These are phyloP conservation scores for Claviceps pusilla DNA, from an alignment of 2,329 filamentous ascomycete genomes.

Conservation along the genomic window DNA sequence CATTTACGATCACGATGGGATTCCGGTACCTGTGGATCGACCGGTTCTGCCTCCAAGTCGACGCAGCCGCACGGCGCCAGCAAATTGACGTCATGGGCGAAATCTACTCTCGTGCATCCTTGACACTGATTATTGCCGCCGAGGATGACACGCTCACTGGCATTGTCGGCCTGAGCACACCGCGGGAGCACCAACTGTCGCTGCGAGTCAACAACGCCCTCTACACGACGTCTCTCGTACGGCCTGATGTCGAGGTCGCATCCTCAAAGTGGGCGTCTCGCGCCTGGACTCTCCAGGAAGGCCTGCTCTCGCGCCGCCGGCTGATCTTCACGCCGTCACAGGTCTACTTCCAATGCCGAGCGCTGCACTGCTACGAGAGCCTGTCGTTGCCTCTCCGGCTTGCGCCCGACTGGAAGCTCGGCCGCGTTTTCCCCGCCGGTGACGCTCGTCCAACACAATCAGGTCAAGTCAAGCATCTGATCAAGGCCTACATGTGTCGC, in stretches of 20 bases:
- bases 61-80: slow-evolving; percentile 11
- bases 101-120: slow-evolving; percentile 18
- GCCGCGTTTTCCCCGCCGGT: slow-evolving; percentile 18
- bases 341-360: slow-evolving; percentile 23
- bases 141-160: slow-evolving; percentile 16
- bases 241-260: slow-evolving; percentile 21
- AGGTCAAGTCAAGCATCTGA: slow-evolving; percentile 14
- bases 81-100: slow-evolving; percentile 20
- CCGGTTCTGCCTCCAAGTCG: slow-evolving; percentile 19
- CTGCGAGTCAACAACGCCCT: slow-evolving; percentile 18
- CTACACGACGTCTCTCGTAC: slow-evolving; percentile 22
- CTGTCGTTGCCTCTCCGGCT: slow-evolving; percentile 19
- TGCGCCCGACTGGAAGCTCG: slow-evolving; percentile 16
- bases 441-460: slow-evolving; percentile 9
- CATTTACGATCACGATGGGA: slow-evolving; percentile 17
- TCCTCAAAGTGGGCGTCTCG: slow-evolving; percentile 21
- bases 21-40: slow-evolving; percentile 25
- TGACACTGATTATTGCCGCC: slow-evolving; percentile 23
- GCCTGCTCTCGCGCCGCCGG: slow-evolving; percentile 19
- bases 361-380: slow-evolving; percentile 23
- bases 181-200: slow-evolving; percentile 21
- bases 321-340: slow-evolving; percentile 24
- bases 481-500: slow-evolving; percentile 18
- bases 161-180: slow-evolving; percentile 20
- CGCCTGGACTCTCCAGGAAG: slow-evolving; percentile 24